Evolutionary conservation across 2,329 filamentous ascomycete species (phyloP).

Genomic region (Apiospora phragmitis): DNA sequence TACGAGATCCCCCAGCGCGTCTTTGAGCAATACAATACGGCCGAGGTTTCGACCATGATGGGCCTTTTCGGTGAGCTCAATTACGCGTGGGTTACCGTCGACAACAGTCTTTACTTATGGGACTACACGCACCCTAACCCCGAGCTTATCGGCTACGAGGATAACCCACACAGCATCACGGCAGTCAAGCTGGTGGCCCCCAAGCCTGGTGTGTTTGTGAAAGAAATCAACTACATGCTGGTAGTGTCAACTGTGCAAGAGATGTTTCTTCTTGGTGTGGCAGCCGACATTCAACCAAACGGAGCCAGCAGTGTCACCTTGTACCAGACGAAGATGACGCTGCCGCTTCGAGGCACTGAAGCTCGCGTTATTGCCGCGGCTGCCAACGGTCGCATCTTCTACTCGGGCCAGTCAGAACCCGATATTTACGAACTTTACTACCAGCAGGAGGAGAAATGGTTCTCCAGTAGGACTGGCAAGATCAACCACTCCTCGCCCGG

Average conservation of each 20-base stretch:
- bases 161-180: conserved; percentile 83
- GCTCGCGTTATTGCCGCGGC: conserved; percentile 80
- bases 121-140: conserved; percentile 94
- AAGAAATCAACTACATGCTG: conserved; percentile 81
- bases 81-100: conserved; percentile 93
- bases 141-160: conserved; percentile 88
- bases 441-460: conserved; percentile 97
- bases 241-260: conserved; percentile 86
- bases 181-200: conserved; percentile 87
- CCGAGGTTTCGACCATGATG: conserved; percentile 88
- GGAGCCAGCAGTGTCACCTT: conserved; percentile 74
- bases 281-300: conserved; percentile 63
- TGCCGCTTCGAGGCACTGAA: conserved; percentile 73
- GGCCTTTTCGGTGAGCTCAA: conserved; percentile 93
- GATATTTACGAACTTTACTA: conserved; percentile 95
- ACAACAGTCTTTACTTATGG: conserved; percentile 96
- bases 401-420: conserved; percentile 76
- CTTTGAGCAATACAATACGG: conserved; percentile 87
- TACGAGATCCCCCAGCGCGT: conserved; percentile 91
- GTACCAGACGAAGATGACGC: conserved; percentile 85
- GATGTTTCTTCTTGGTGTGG: conserved; percentile 84
- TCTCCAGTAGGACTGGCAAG: conserved; percentile 82
- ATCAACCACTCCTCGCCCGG: conserved; percentile 82
- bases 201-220: conserved; percentile 83
- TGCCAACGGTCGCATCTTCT: conserved; percentile 88